Percentiles rank a stretch among this genome's conserved stretches.
Conservation (phyloP, 1,139 yeast species). For the Taphrina wiesneri region DNA sequence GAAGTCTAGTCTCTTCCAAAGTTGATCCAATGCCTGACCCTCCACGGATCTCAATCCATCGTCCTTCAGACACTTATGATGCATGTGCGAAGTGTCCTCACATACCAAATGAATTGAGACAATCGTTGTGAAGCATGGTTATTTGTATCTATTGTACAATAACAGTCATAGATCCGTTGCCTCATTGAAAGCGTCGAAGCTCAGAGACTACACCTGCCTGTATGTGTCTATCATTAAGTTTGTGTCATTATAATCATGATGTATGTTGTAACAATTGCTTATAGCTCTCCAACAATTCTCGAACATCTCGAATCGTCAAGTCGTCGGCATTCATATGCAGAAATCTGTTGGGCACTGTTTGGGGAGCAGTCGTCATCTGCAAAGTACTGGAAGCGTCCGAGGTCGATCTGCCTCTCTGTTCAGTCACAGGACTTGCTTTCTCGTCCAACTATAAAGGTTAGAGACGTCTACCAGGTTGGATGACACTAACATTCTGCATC, state of each 20-base stretch:
- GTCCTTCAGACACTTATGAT: too few species aligned
- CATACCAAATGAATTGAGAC: too few species aligned
- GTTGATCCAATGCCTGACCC: too few species aligned
- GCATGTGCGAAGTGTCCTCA: too few species aligned
- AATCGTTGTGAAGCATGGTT: too few species aligned
- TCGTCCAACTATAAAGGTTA: neutral
- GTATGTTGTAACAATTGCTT: slow-evolving; percentile 9
- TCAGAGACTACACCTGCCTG: too few species aligned
- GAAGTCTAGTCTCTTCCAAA: too few species aligned
- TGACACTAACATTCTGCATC: neutral
- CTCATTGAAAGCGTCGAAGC: too few species aligned
- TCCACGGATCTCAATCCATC: too few species aligned
- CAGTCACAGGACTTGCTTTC: neutral
- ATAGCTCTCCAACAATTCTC: slow-evolving; percentile 23
- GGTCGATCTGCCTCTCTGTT: neutral
- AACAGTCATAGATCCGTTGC: too few species aligned
- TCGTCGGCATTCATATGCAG: slow-evolving; percentile 20
- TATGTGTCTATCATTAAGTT: neutral
- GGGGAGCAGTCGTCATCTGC: neutral
- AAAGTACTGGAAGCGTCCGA: neutral
- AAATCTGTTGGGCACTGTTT: neutral
- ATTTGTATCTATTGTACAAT: too few species aligned
- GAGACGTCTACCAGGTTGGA: neutral
- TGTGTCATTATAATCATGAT: neutral
- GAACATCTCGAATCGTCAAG: slow-evolving; percentile 22